These are phyloP conservation scores for Penicillium glabrum DNA, from an alignment of 2,329 filamentous ascomycete species.

Conservation along the genomic window DNA sequence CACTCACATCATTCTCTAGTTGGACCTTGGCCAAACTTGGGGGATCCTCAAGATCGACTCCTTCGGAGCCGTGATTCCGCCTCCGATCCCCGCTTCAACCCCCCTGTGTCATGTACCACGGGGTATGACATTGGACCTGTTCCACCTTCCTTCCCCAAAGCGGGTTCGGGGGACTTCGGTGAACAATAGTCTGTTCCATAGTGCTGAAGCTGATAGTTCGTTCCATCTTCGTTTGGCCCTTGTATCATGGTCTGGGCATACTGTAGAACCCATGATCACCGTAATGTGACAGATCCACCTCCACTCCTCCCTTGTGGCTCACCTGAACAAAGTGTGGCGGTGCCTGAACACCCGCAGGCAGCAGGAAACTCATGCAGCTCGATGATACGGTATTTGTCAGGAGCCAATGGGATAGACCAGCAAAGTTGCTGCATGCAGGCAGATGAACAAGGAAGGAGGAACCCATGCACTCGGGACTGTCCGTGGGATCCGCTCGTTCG, in stretches of 20 bases:
- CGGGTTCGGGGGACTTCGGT: constrained; percentile 19
- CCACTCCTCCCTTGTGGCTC: constrained; percentile 11
- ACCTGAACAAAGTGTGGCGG: constrained; percentile 20
- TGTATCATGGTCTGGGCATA: background rate
- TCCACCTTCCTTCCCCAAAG: constrained; percentile 1
- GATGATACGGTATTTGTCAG: constrained; percentile 12
- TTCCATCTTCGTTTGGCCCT: background rate
- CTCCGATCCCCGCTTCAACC: background rate
- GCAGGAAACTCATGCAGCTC: constrained; percentile 1
- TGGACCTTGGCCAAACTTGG: constrained; percentile 1
- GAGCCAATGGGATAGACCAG: background rate
- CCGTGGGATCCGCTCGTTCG: constrained; percentile 6
- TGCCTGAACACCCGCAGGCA: constrained; percentile 10
- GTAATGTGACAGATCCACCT: constrained; percentile 19
- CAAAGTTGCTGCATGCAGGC: constrained; percentile 1
- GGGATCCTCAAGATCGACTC: constrained; percentile 15
- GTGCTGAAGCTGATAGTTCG: constrained; percentile 9
- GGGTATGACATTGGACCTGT: constrained; percentile 5
- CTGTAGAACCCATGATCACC: background rate
- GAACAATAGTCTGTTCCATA: constrained; percentile 1
- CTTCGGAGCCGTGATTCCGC: background rate
- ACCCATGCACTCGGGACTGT: constrained; percentile 8
- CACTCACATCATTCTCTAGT: constrained; percentile 1
- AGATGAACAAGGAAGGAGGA: constrained; percentile 6
- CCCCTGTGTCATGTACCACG: constrained; percentile 3